Percentiles rank a stretch among this genome's conserved stretches.
These are phyloP conservation scores for Monosporascus sp. DNA, from an alignment of 2,329 filamentous ascomycete genomes.

Conservation along the genomic window DNA sequence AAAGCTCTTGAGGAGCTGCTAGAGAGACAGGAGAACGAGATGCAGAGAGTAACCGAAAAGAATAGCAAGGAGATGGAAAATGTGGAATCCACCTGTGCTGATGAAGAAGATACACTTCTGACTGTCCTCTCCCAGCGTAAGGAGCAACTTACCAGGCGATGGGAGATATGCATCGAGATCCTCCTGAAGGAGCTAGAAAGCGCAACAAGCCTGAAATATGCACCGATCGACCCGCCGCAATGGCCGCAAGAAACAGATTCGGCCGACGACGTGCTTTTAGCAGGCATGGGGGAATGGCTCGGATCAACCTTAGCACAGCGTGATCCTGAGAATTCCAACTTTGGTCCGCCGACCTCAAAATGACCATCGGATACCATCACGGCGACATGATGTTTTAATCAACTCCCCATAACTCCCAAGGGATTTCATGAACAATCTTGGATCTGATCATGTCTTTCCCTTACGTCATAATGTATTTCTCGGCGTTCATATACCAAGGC, in stretches of 20 bases:
- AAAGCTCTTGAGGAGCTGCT: constrained; percentile 56
- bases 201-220: constrained; percentile 37
- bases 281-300: constrained; percentile 12
- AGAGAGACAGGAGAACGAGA: constrained; percentile 47
- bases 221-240: constrained; percentile 29
- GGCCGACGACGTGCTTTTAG: constrained; percentile 15
- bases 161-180: constrained; percentile 48
- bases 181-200: constrained; percentile 47
- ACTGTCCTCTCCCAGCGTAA: constrained; percentile 40
- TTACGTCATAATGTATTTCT: no score
- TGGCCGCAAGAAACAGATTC: constrained; percentile 33
- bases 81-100: constrained; percentile 39
- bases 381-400: neutral
- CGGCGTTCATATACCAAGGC: neutral
- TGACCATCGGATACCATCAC: neutral
- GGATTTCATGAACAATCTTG: no score
- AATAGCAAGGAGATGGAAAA: constrained; percentile 43
- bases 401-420: neutral
- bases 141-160: constrained; percentile 40
- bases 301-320: neutral
- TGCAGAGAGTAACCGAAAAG: constrained; percentile 39
- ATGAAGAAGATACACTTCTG: constrained; percentile 45
- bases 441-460: no score
- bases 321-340: neutral
- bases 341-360: neutral